Evolutionary conservation across 306 rosid species (phyloP), one percentile per base, ranked within the genome.

Genomic region (Elaeagnus macrophylla): DNA sequence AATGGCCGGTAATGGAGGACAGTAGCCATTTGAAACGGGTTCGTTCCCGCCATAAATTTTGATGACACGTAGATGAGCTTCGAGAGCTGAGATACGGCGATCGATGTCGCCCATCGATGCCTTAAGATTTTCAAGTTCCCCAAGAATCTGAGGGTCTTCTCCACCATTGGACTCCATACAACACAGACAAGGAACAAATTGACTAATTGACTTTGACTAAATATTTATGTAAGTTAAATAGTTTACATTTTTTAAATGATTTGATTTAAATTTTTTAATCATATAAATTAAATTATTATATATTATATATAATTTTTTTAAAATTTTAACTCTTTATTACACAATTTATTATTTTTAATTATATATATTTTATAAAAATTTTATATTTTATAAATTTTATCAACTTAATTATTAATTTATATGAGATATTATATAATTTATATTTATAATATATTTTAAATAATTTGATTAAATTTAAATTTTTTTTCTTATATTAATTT

Each of bases 11-110:
- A 40, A 2, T 10, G 83, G 51, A 74, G 75, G 49, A 46, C 64
- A 63, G 49, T 80, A 68, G 9, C 70, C 81, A 38, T 77, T 59
- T 13, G 60, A 12, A 32, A 58, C 70, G 51, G 50, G 69, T 54
- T 44, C 78, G 68, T 72, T 76, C 20, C n/a, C 14, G 7, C 44
- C 59, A 61, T 18, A 67, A 63, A 73, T 77, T 43, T 56, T 57
- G 13, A 75, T 63, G 40, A 70, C 72, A 5, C 10, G 74, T 38
- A 90, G 78, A 60, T 75, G 84, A 40, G 85, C 58, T 77, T 91
- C 85, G 8, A 91, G 96, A 15, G 13, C 65, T 0, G 89, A 77
- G 40, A 91, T 86, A 70, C 72, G 77, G 15, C 67, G 48, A 7
- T 86, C 97, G 38, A 86, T 80, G 38, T 54, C 64, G 54, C 46